Evolutionary conservation across 306 rosid genomes (phyloP), one percentile per base, ranked within the genome.

Genomic region (Oxytropis ochrocephala): DNA sequence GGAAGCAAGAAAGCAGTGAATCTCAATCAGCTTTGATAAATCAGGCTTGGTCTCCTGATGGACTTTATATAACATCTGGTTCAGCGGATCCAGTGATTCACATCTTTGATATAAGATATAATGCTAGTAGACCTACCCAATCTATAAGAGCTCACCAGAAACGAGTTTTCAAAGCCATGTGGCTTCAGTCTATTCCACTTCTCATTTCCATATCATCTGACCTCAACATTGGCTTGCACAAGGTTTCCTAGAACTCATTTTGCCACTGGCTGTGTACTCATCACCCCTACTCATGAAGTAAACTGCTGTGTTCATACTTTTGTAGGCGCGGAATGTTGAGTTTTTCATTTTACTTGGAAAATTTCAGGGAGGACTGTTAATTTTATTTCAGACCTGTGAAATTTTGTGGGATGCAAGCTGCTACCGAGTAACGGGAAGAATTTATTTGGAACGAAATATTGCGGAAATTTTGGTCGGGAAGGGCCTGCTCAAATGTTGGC

Each of bases 31-130:
- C 99, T 52, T 76, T 95, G 64, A 89, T 95, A 78, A 95, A 91
- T 72, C 99, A 95, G 70, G 85, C 97, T 39, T 95, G 99, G 99
- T 95, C 99, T 64, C 97, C 97, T 21, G 99, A 95, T 68, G 99
- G 99, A 32, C 76, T 89, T 27, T 84, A 85, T 55, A 76, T 95
- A 44, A 64, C 99, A 56, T 95, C 99, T 21, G 99, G 97, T 27
- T 87, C 97, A 1, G 95, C 84, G 2, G 99, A 95, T 80, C 99
- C 99, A 30, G 81, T 75, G 69, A 89, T 95, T 79, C 99, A 95
- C 85, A 62, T 95, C 18, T 95, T 94, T 80, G 99, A 95, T 67
- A 89, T 95, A 67, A 84, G 99, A 76, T 91, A 84, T 63, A 78
- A 85, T 16, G 52, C 84, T 62, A 80, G 71, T 61, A 84, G 49